These are phyloP conservation scores for Saccharomyces mikatae DNA, from an alignment of 805 yeast genomes.

Conservation along the genomic window DNA sequence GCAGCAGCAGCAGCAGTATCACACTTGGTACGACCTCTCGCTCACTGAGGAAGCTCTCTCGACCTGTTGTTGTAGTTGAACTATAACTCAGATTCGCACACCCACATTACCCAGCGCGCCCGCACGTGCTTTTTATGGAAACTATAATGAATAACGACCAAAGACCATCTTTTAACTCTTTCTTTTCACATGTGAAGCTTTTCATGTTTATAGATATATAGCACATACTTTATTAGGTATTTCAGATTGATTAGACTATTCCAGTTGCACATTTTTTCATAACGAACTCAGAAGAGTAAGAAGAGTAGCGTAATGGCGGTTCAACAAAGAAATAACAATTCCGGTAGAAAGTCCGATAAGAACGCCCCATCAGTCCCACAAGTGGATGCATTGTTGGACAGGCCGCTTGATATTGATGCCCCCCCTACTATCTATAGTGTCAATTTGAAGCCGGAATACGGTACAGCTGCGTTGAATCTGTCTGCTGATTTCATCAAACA, in stretches of 20 bases:
- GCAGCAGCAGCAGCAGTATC: neutral
- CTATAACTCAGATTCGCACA: neutral
- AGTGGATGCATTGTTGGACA: conserved; percentile 42
- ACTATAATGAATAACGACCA: neutral
- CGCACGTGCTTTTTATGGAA: neutral
- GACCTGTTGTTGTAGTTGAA: neutral
- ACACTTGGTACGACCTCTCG: neutral
- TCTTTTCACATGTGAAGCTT: neutral
- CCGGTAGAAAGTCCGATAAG: neutral
- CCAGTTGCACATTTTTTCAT: neutral
- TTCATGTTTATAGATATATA: neutral
- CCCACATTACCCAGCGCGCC: neutral
- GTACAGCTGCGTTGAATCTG: conserved; percentile 53
- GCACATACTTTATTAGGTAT: neutral
- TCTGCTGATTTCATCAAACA: conserved; percentile 52
- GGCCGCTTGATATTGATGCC: conserved; percentile 46
- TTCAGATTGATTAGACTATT: neutral
- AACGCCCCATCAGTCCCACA: conserved; percentile 28
- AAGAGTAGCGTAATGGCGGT: neutral
- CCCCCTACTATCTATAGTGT: conserved; percentile 46
- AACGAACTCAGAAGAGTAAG: neutral
- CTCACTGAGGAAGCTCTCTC: neutral
- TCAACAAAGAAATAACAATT: neutral
- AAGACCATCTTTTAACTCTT: neutral
- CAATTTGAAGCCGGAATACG: conserved; percentile 45